These are phyloP conservation scores for Raffaelea ambrosiae DNA, from an alignment of 2,329 filamentous ascomycete genomes.

Conservation along the genomic window DNA sequence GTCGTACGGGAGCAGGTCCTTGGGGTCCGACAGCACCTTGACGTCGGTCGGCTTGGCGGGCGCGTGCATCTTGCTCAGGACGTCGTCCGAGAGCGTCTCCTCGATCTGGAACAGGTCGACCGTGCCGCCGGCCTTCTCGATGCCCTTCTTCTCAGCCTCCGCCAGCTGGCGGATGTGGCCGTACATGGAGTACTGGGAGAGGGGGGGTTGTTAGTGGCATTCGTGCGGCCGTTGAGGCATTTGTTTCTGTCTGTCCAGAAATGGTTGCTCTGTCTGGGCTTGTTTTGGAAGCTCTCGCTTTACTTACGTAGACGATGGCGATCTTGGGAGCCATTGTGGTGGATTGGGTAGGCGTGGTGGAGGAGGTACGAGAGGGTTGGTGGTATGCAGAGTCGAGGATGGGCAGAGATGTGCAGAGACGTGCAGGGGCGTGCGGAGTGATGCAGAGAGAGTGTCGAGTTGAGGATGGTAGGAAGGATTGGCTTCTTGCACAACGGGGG, in stretches of 20 bases:
- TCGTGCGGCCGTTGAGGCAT: background rate
- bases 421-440: too few species aligned
- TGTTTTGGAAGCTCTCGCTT: too few species aligned
- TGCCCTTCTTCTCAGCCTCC: slow-evolving; percentile 83
- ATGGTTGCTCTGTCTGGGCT: too few species aligned
- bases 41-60: slow-evolving; percentile 63
- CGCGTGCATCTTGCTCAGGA: slow-evolving; percentile 86
- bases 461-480: background rate
- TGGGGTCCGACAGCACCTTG: slow-evolving; percentile 50
- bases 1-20: slow-evolving; percentile 66
- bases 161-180: slow-evolving; percentile 81
- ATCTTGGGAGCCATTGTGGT: slow-evolving; percentile 76
- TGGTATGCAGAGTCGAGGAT: background rate
- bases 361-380: background rate
- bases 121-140: slow-evolving; percentile 75
- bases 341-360: background rate
- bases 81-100: slow-evolving; percentile 80
- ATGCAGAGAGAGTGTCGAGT: too few species aligned
- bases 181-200: slow-evolving; percentile 85
- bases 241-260: too few species aligned
- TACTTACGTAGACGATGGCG: slow-evolving; percentile 78
- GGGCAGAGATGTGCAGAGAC: background rate
- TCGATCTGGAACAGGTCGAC: slow-evolving; percentile 79
- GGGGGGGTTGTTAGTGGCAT: background rate
- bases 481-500: too few species aligned